A percentile compares a stretch with the other conserved stretches of the same genome.
Evolutionary conservation across 805 yeast species (phyloP).

Genomic region (Kluyveromyces dobzhanskii): DNA sequence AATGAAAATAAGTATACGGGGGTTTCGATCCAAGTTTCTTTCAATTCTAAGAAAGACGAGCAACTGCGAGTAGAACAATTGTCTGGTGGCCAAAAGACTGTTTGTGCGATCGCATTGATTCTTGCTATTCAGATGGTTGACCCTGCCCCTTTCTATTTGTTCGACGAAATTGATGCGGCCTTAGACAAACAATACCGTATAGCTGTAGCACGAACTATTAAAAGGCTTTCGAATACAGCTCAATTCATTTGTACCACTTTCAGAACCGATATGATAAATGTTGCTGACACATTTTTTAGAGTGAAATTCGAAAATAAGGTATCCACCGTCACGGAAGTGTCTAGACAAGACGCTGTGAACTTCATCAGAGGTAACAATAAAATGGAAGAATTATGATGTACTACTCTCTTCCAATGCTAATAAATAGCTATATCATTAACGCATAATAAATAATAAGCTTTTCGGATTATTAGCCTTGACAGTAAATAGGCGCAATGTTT

Average conservation of each 20-base stretch:
- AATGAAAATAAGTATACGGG: constrained; percentile 49
- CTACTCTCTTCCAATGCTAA: background rate
- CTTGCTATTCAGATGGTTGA: constrained; percentile 91
- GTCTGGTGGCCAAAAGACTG: constrained; percentile 93
- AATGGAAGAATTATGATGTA: constrained; percentile 18
- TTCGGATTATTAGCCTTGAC: no score
- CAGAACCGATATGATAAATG: constrained; percentile 83
- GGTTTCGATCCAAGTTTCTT: constrained; percentile 79
- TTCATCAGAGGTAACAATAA: constrained; percentile 59
- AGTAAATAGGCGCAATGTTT: no score
- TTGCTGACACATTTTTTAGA: constrained; percentile 81
- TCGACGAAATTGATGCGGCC: constrained; percentile 96
- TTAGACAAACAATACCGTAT: constrained; percentile 86
- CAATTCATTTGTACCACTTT: constrained; percentile 97
- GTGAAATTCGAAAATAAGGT: constrained; percentile 78
- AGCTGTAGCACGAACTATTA: constrained; percentile 72
- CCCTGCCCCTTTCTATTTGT: constrained; percentile 93
- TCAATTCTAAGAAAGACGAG: constrained; percentile 78
- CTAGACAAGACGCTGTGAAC: constrained; percentile 64
- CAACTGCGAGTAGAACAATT: constrained; percentile 83
- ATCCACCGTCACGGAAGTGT: constrained; percentile 66
- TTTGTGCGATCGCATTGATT: constrained; percentile 92
- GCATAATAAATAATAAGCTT: no score
- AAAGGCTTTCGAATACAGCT: constrained; percentile 55
- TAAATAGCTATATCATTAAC: background rate